These are phyloP conservation scores for Macrophomina phaseolina DNA, from an alignment of 2,329 filamentous ascomycete genomes.

Conservation along the genomic window DNA sequence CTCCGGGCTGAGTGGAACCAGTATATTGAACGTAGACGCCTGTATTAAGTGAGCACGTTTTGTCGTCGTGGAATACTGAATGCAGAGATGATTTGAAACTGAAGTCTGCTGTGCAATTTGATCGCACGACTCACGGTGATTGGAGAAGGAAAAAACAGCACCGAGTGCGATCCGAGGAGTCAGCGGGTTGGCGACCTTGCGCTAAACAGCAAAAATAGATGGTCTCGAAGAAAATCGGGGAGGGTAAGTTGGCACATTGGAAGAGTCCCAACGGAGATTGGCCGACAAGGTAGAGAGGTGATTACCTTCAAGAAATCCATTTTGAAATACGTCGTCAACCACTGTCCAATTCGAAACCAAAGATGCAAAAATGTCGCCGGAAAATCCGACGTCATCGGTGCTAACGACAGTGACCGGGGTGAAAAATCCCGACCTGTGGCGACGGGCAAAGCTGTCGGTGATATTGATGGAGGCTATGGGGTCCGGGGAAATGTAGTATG, in stretches of 20 bases:
- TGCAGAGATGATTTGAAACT: background rate
- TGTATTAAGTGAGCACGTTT: slow-evolving; percentile 22
- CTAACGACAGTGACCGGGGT: slow-evolving; percentile 49
- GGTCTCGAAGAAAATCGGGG: too few relatives aligned
- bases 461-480: slow-evolving; percentile 42
- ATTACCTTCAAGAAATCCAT: slow-evolving; percentile 47
- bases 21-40: slow-evolving; percentile 35
- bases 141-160: too few relatives aligned
- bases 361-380: slow-evolving; percentile 33
- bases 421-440: slow-evolving; percentile 35
- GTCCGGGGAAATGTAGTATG: slow-evolving; percentile 49
- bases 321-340: slow-evolving; percentile 50
- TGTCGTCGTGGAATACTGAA: background rate
- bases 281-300: background rate
- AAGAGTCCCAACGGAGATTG: too few relatives aligned
- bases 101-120: too few relatives aligned
- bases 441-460: slow-evolving; percentile 32
- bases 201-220: too few relatives aligned
- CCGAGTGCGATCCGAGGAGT: too few relatives aligned
- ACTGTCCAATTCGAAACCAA: slow-evolving; percentile 39
- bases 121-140: too few relatives aligned
- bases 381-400: slow-evolving; percentile 34
- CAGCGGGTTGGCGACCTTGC: too few relatives aligned
- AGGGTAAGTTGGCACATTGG: too few relatives aligned
- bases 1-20: background rate